Conservation (phyloP, 176 grass and related monocot species). For the Musa troglodytarum region DNA sequence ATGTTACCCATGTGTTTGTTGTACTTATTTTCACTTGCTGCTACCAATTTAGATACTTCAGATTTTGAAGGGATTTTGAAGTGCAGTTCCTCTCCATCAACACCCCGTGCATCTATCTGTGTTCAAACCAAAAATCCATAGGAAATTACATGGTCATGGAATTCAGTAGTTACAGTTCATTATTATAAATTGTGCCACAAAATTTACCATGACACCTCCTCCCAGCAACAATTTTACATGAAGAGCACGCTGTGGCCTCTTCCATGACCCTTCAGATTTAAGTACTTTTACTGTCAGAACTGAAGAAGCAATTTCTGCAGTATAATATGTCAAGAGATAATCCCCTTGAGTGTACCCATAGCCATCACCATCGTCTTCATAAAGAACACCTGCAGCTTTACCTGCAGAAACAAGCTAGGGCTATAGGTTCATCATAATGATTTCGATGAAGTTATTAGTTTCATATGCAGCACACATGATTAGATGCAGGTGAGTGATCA, state of each 20-base stretch:
- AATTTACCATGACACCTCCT: constrained; percentile 64
- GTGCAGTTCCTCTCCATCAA: constrained; percentile 69
- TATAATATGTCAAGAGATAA: constrained; percentile 77
- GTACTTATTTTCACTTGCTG: constrained; percentile 46
- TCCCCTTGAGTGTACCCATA: constrained; percentile 57
- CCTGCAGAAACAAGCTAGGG: constrained; percentile 28
- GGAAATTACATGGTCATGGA: neutral
- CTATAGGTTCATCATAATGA: neutral
- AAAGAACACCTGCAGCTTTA: constrained; percentile 79
- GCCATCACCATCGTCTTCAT: constrained; percentile 87
- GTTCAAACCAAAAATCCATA: constrained; percentile 12
- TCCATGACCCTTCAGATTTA: constrained; percentile 64
- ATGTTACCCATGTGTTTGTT: constrained; percentile 53
- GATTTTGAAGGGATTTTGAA: constrained; percentile 53
- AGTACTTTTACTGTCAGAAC: constrained; percentile 50
- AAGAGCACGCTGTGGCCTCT: constrained; percentile 48
- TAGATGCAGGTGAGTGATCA: too few relatives aligned
- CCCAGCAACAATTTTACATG: constrained; percentile 68
- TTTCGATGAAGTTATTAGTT: neutral
- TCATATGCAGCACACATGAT: neutral
- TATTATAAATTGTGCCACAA: constrained; percentile 6
- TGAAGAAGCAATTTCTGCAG: constrained; percentile 52
- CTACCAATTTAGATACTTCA: constrained; percentile 48
- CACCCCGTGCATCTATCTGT: constrained; percentile 57
- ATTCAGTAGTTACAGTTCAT: constrained; percentile 1